Evolutionary conservation across 805 yeast species (phyloP).

Genomic region (Starmerella ratchasimensis): DNA sequence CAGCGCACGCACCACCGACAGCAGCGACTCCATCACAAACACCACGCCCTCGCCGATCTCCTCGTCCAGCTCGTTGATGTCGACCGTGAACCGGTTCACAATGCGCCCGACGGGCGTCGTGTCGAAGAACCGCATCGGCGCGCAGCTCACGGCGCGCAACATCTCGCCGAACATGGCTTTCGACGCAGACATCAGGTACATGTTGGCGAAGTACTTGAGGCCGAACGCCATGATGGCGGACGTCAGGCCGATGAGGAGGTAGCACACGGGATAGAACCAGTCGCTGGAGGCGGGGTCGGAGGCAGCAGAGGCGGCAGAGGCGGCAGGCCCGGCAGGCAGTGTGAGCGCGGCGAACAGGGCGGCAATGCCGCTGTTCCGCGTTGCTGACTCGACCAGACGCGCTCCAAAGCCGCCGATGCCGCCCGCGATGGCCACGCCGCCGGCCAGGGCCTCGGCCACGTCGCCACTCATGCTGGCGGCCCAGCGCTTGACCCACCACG

Average conservation of each 20-base stretch:
- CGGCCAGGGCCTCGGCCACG: background rate
- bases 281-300: slow-evolving; percentile 25
- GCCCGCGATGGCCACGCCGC: background rate
- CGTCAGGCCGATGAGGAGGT: slow-evolving; percentile 53
- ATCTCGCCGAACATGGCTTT: slow-evolving; percentile 55
- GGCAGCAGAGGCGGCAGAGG: too few species aligned
- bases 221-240: slow-evolving; percentile 43
- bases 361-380: too few species aligned
- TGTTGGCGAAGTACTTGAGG: slow-evolving; percentile 48
- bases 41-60: slow-evolving; percentile 72
- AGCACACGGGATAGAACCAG: slow-evolving; percentile 51
- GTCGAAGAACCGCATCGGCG: slow-evolving; percentile 81
- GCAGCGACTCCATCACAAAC: slow-evolving; percentile 50
- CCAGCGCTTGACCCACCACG: slow-evolving; percentile 22
- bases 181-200: slow-evolving; percentile 69
- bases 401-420: too few species aligned
- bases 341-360: background rate
- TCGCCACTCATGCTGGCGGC: slow-evolving; percentile 9
- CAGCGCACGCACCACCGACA: slow-evolving; percentile 56
- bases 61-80: slow-evolving; percentile 87
- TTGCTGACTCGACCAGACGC: too few species aligned
- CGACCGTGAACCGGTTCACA: slow-evolving; percentile 92
- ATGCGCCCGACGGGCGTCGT: slow-evolving; percentile 92
- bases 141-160: slow-evolving; percentile 53
- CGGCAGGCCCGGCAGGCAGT: too few species aligned